A percentile compares a stretch with the other conserved stretches of the same genome.
phyloP scores from a whole-genome alignment of 2,329 filamentous ascomycete genomes.

The Alternaria brassicae region DNA sequence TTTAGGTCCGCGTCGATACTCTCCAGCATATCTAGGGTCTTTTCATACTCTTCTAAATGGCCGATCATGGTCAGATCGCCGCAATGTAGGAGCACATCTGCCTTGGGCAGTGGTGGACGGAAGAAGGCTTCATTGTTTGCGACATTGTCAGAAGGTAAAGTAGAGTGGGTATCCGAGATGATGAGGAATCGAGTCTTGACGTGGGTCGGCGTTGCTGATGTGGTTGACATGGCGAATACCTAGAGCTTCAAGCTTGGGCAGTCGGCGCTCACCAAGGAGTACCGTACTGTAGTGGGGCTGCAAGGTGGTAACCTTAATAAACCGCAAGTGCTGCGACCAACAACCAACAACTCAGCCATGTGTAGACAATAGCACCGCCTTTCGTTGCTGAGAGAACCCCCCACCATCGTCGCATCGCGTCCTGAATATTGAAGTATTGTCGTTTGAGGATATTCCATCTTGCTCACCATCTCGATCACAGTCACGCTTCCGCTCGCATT shows the following conservation, averaged over 20 bases:
- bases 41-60: constrained; percentile 55
- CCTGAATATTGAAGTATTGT: background rate
- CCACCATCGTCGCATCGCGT: background rate
- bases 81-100: constrained; percentile 64
- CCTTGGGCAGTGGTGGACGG: constrained; percentile 55
- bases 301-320: background rate
- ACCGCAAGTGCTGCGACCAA: background rate
- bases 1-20: constrained; percentile 63
- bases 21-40: constrained; percentile 57
- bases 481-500: background rate
- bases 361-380: background rate
- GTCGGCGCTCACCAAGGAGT: constrained; percentile 6
- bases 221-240: constrained; percentile 21
- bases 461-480: background rate
- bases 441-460: background rate
- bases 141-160: constrained; percentile 18
- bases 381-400: background rate
- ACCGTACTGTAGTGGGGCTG: constrained; percentile 7
- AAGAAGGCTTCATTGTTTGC: constrained; percentile 24
- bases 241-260: constrained; percentile 4
- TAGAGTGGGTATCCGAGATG: constrained; percentile 54
- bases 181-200: constrained; percentile 54
- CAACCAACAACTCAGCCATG: background rate
- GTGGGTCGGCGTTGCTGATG: background rate
- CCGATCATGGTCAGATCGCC: constrained; percentile 66